phyloP scores from a whole-genome alignment of 768 basidiomycete species.

The Psilocybe cubensis region DNA sequence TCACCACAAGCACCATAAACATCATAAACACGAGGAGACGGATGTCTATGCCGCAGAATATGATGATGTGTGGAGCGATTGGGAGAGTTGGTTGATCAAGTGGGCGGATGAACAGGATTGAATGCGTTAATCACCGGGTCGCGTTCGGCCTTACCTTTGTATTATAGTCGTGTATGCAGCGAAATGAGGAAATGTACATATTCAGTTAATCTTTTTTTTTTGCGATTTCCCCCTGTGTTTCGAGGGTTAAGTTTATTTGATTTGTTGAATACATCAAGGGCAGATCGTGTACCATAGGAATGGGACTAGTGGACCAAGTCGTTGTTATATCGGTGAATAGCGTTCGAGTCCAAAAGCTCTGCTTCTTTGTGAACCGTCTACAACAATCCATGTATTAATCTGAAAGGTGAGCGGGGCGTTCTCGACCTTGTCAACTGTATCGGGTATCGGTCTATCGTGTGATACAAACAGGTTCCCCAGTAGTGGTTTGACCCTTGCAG shows the following conservation, averaged over 20 bases:
- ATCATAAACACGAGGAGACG: conserved; percentile 9
- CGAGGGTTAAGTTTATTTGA: too few species aligned
- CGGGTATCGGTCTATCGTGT: conserved; percentile 28
- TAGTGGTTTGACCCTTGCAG: conserved; percentile 44
- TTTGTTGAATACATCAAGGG: not conserved
- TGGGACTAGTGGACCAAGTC: too few species aligned
- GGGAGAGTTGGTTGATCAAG: conserved; percentile 55
- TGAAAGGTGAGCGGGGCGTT: conserved; percentile 20
- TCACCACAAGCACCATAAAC: conserved; percentile 8
- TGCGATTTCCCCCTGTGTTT: too few species aligned
- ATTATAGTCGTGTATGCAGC: too few species aligned
- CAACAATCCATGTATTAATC: conserved; percentile 31
- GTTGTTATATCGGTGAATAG: conserved; percentile 9
- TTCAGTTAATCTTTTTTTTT: too few species aligned
- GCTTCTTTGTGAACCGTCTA: conserved; percentile 14
- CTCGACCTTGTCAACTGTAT: conserved; percentile 10
- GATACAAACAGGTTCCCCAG: conserved; percentile 50
- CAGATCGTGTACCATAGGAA: not conserved
- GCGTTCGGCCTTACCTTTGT: too few species aligned
- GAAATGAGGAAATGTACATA: too few species aligned
- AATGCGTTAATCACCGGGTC: too few species aligned
- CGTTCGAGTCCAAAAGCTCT: conserved; percentile 27
- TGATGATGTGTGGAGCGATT: conserved; percentile 35
- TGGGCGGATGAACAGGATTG: conserved; percentile 38
- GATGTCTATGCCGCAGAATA: not conserved